Conservation (phyloP, 1,284 basidiomycete species). For the Fomitopsis schrenkii region DNA sequence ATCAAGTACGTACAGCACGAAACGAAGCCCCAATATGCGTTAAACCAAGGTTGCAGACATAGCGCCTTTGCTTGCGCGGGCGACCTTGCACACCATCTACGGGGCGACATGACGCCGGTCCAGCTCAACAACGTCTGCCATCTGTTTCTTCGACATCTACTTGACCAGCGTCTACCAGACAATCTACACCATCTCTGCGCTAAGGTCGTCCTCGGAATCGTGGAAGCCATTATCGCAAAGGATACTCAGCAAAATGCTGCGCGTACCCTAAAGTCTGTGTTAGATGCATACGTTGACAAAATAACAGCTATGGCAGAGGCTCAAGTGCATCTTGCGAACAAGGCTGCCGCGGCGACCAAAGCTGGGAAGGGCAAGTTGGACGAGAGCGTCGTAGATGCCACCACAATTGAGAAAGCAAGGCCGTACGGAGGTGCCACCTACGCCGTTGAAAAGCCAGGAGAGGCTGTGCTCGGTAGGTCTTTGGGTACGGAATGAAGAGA, state of each 20-base stretch:
- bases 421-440: slow-evolving; percentile 74
- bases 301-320: slow-evolving; percentile 78
- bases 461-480: slow-evolving; percentile 61
- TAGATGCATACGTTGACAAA: slow-evolving; percentile 86
- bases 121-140: slow-evolving; percentile 84
- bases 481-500: not conserved
- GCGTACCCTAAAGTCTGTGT: slow-evolving; percentile 67
- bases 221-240: slow-evolving; percentile 81
- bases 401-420: slow-evolving; percentile 74
- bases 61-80: slow-evolving; percentile 88
- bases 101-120: slow-evolving; percentile 74
- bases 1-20: slow-evolving; percentile 52
- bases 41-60: slow-evolving; percentile 43
- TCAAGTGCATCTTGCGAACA: slow-evolving; percentile 52
- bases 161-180: slow-evolving; percentile 82
- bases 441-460: slow-evolving; percentile 75
- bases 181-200: slow-evolving; percentile 90
- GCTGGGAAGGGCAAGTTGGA: slow-evolving; percentile 44
- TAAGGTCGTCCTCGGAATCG: slow-evolving; percentile 89
- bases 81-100: slow-evolving; percentile 91
- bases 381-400: slow-evolving; percentile 34
- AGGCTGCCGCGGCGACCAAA: slow-evolving; percentile 33
- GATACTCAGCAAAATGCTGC: slow-evolving; percentile 66
- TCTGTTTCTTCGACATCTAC: slow-evolving; percentile 86
- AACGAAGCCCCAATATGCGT: not conserved